A percentile compares a stretch with the other conserved stretches of the same genome.
These are phyloP conservation scores for Saccharomyces hybrid DNA, from an alignment of 1,139 yeast species.

Conservation along the genomic window DNA sequence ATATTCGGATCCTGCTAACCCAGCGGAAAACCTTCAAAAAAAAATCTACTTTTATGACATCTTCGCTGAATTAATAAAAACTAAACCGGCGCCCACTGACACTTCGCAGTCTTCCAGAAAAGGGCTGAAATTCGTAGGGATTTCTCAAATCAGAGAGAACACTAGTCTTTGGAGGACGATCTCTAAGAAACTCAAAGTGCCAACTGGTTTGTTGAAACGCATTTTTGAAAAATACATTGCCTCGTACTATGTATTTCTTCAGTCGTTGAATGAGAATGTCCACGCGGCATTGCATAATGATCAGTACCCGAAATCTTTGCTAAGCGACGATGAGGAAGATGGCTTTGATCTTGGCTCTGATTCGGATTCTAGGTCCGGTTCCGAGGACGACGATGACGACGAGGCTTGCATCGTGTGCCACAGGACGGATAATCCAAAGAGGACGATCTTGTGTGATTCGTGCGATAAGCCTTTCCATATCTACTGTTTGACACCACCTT, in stretches of 20 bases:
- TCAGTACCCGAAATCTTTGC: slow-evolving; percentile 27
- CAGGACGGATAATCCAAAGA: slow-evolving; percentile 40
- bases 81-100: slow-evolving; percentile 33
- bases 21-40: neutral
- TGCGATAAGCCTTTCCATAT: slow-evolving; percentile 65
- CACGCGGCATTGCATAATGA: slow-evolving; percentile 18
- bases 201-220: slow-evolving; percentile 18
- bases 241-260: slow-evolving; percentile 41
- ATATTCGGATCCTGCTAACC: neutral
- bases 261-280: slow-evolving; percentile 16
- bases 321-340: slow-evolving; percentile 32
- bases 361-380: neutral
- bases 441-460: slow-evolving; percentile 59
- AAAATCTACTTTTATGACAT: slow-evolving; percentile 46
- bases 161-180: neutral
- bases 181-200: neutral
- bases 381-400: slow-evolving; percentile 27
- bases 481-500: slow-evolving; percentile 51
- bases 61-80: slow-evolving; percentile 33
- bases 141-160: neutral
- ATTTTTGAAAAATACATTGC: slow-evolving; percentile 36
- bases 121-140: neutral
- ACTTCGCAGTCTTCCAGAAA: neutral
- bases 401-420: slow-evolving; percentile 47
- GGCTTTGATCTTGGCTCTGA: slow-evolving; percentile 28